Conservation (phyloP, 2,329 filamentous ascomycete species). For the Mycosphaerella arachidis region DNA sequence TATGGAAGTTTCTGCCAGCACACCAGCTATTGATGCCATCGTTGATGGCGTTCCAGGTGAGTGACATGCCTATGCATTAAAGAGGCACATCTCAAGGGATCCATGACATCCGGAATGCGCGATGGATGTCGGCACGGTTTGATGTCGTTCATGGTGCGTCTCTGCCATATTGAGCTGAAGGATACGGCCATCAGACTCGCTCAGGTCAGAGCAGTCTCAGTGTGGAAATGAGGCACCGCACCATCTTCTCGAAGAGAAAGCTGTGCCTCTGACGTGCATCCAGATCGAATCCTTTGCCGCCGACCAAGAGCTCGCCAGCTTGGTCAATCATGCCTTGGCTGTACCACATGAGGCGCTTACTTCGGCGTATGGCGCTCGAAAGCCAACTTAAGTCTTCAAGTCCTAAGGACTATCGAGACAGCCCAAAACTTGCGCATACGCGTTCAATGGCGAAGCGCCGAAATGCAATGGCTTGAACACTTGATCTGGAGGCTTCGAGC, state of each 20-base stretch:
- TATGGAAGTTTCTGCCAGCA: background rate
- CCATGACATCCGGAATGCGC: background rate
- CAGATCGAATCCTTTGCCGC: slow-evolving; percentile 5
- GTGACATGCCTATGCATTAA: background rate
- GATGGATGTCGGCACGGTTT: background rate
- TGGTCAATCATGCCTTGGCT: background rate
- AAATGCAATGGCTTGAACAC: background rate
- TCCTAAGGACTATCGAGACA: background rate
- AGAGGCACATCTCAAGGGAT: background rate
- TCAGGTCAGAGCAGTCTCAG: background rate
- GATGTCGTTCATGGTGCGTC: background rate
- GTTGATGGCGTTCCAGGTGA: background rate
- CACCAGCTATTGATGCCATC: background rate
- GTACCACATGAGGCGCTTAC: background rate
- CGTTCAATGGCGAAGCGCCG: slow-evolving; percentile 1
- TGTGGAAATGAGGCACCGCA: background rate
- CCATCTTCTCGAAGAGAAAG: background rate
- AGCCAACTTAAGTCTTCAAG: background rate
- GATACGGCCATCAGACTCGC: background rate
- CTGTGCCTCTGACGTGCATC: slow-evolving; percentile 5
- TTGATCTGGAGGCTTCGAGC: background rate
- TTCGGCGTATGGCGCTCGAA: background rate
- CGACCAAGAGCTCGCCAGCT: slow-evolving; percentile 2
- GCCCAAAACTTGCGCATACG: background rate
- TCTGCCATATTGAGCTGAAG: background rate